Evolutionary conservation across 129 eudicot genomes (phyloP).

Genomic region (Tagetes erecta): DNA sequence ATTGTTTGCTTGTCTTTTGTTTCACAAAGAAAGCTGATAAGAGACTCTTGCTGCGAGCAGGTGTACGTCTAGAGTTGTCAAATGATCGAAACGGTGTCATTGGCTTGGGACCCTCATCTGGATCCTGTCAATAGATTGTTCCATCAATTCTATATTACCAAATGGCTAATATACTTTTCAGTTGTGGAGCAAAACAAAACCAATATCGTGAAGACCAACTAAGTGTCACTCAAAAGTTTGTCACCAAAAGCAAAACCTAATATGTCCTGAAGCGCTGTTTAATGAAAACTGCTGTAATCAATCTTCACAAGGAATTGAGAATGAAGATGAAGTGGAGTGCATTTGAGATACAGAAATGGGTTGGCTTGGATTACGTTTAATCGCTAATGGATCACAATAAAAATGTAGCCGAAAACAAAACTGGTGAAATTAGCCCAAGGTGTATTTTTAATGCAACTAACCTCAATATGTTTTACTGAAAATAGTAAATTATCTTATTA

Average conservation of each 20-base stretch:
- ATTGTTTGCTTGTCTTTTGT: conserved; percentile 57
- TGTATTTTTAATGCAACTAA: not conserved
- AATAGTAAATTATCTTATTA: not conserved
- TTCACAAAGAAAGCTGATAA: conserved; percentile 84
- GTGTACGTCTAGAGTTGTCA: conserved; percentile 54
- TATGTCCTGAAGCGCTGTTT: conserved; percentile 4
- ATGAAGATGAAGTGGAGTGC: not conserved
- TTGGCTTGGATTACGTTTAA: not conserved
- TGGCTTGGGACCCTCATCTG: conserved; percentile 49
- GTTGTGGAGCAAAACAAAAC: conserved; percentile 15
- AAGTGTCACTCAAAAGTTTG: not conserved
- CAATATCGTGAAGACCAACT: not conserved
- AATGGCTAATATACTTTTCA: conserved; percentile 8
- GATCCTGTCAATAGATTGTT: conserved; percentile 50
- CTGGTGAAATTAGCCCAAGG: not conserved
- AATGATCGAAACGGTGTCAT: conserved; percentile 73
- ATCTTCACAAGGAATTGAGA: not conserved
- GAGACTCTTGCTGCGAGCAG: conserved; percentile 78
- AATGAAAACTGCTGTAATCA: not conserved
- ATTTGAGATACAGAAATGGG: not conserved
- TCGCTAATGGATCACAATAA: not conserved
- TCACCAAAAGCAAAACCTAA: not conserved
- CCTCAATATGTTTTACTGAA: not conserved
- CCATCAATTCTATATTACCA: not conserved
- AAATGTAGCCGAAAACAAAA: not conserved